Evolutionary conservation across 352 stramenopile species (phyloP), one percentile per base, ranked within the genome.

Genomic region (Elongisporangium prolatum): DNA sequence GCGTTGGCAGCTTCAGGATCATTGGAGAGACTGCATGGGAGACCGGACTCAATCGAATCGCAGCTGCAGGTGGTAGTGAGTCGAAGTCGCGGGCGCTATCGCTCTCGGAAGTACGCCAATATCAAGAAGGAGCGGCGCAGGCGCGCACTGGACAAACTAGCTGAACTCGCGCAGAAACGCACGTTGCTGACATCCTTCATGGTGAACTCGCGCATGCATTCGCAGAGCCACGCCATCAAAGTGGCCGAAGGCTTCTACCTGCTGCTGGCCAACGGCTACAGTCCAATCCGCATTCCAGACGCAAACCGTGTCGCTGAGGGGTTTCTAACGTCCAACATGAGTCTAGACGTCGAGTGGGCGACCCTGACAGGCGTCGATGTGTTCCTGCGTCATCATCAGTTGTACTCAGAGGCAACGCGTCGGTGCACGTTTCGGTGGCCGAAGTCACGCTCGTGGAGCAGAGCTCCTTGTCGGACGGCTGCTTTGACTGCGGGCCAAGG

Each of bases 301-400:
- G 58, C 67, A 1, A 65, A 61, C n/a, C 59, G 21, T 16, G 28
- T 60, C 2, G 65, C 72, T 0, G 75, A 69, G 38, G 37, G 37
- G 25, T 85, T 82, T 48, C 51, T 87, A 58, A 62, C 66, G 50
- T 54, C 55, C 37, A 63, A 72, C 9, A 85, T 87, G 77, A 21
- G 21, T 11, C 50, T 68, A 1, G 73, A 87, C 24, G 72, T 62
- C 5, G 49, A 80, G 6, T 87, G 77, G 56, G 68, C 67, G 51
- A 75, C 85, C 55, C 84, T 87, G 54, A 58, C 54, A 18, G 77
- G 77, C 21, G 74, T 87, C 2, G 66, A 83, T 22, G 37, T 73
- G 21, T 85, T 87, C 54, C 54, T 85, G 37, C 44, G 60, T 10
- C 74, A 85, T 48, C 85, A 84, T 50, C 57, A 80, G 44, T 24